phyloP scores from a whole-genome alignment of 108 stramenopile species.

The Skeletonema marinoi region DNA sequence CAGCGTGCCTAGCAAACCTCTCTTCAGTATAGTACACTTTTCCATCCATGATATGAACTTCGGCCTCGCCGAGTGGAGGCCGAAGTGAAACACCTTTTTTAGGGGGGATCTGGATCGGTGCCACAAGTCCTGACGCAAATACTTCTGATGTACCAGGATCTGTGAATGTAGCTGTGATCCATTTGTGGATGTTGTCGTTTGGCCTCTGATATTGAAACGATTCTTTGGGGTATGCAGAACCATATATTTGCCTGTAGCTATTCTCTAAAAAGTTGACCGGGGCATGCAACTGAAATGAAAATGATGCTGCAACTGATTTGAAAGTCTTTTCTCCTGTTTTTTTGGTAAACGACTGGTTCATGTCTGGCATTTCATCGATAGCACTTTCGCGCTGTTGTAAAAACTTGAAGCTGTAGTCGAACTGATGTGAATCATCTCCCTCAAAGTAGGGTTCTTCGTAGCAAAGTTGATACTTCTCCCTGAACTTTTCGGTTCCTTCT shows the following conservation, averaged over 20 bases:
- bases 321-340: background rate
- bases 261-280: background rate
- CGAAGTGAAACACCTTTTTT: background rate
- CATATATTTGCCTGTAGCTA: background rate
- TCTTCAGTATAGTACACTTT: slow-evolving; percentile 24
- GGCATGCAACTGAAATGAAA: background rate
- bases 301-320: background rate
- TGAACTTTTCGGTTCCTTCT: background rate
- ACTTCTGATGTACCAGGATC: slow-evolving; percentile 32
- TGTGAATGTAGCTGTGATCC: slow-evolving; percentile 30
- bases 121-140: slow-evolving; percentile 27
- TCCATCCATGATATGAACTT: slow-evolving; percentile 14
- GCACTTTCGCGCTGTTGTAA: background rate
- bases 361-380: background rate
- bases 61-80: slow-evolving; percentile 6
- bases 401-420: too few relatives aligned
- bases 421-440: too few relatives aligned
- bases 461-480: slow-evolving; percentile 12
- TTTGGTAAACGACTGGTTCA: too few relatives aligned
- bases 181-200: background rate
- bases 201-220: background rate
- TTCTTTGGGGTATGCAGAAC: background rate
- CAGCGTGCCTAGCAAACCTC: slow-evolving; percentile 25
- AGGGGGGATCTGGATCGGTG: background rate
- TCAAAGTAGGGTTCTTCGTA: slow-evolving; percentile 19